Evolutionary conservation across 208 protist species (phyloP), one percentile per base, ranked within the genome.

Genomic region (Crithidia expoeki): DNA sequence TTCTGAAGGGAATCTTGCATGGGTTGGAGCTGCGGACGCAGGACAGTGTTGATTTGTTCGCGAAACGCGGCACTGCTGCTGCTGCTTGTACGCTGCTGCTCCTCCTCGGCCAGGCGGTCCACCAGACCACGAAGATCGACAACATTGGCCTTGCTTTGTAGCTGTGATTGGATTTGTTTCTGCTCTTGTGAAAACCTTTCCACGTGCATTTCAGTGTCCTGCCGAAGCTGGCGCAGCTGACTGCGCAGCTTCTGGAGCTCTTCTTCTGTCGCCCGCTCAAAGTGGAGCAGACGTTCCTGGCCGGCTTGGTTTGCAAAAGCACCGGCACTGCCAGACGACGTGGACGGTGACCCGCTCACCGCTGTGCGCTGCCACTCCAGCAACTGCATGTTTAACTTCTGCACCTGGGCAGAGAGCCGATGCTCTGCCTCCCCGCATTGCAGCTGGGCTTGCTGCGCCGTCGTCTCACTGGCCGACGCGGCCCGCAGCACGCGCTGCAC

Each of bases 401-500:
- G 62, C 34, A 76, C 17, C 25, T 71, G 63, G n/a, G 63, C 47
- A 4, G 55, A 71, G 28, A 76, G 36, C 9, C 56, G 63, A 4
- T 53, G 72, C 72, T 71, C 72, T 12, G 33, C 14, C 42, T 70
- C 63, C 14, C 23, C 36, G 57, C 63, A 76, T 38, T 76, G 72
- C 47, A 61, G 63, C 57, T 76, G 72, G 11, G 49, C 78, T 44
- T 71, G 76, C 74, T 53, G 78, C 50, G 58, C 68, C 30, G 44
- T 47, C 1, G 81, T 74, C 50, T 90, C 86, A 23, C 78, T 70
- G 25, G 82, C 63, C 19, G 81, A 55, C 17, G 83, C 83, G 33
- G 67, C 74, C 17, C 84, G 71, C 67, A 90, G 66, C 51, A 85
- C 83, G 12, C 80, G 74, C 49, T 84, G 86, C 17, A 89, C 53